These are phyloP conservation scores for Thalia dealbata DNA, from an alignment of 176 grass and related monocot species.

Conservation along the genomic window DNA sequence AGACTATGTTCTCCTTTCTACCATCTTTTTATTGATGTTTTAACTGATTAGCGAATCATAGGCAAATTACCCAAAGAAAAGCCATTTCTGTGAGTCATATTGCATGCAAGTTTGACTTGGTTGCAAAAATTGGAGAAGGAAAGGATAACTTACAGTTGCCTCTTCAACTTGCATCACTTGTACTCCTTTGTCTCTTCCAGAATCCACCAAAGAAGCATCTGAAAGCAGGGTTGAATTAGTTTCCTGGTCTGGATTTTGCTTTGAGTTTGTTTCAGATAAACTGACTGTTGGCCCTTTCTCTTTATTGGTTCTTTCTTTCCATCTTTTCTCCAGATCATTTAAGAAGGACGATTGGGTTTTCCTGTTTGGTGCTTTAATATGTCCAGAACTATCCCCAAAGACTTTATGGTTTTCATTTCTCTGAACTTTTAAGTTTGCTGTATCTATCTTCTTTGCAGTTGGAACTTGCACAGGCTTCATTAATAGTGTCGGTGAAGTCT, in stretches of 20 bases:
- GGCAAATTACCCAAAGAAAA: not conserved
- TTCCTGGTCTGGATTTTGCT: conserved; percentile 13
- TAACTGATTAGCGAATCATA: not conserved
- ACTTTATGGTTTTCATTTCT: conserved; percentile 12
- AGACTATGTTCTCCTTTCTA: not conserved
- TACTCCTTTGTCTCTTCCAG: not conserved
- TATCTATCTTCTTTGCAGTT: conserved; percentile 7
- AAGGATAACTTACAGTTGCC: conserved; percentile 32
- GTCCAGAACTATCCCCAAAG: not conserved
- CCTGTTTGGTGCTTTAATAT: not conserved
- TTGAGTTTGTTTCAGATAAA: not conserved
- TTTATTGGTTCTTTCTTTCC: conserved; percentile 25
- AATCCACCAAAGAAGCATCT: conserved; percentile 1
- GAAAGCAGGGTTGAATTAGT: conserved; percentile 14
- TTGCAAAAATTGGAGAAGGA: conserved; percentile 1
- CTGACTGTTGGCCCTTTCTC: not conserved
- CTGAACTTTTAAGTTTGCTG: not conserved
- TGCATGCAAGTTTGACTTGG: not conserved
- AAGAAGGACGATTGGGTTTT: conserved; percentile 1
- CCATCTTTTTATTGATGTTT: not conserved
- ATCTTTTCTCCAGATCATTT: conserved; percentile 17
- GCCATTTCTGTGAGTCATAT: not conserved
- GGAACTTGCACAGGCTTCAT: conserved; percentile 5
- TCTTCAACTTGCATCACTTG: not conserved
- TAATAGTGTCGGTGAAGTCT: not conserved